Base-by-base conservation (phyloP, 306 rosid genomes). In the Trifolium pratense region DNA sequence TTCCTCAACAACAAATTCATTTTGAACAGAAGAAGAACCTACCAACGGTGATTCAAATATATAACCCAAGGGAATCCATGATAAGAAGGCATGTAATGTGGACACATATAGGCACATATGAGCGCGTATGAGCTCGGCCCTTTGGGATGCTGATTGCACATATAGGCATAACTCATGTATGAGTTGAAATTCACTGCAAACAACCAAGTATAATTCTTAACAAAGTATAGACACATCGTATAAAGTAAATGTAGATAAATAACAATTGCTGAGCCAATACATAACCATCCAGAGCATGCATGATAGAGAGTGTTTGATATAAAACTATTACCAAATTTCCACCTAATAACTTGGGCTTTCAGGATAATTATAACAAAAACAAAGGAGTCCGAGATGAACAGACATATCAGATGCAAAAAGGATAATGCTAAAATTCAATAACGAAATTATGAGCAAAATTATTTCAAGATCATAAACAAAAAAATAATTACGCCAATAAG, bases 11-110 rank as follows among this genome's bases (percentile, higher is more conserved):
- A 66, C 18, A 56, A 5, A 18, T n/a, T 63, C 42, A 64, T 23
- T 55, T 37, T 60, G 31, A 32, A 66, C 76, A 79, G 53, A 79
- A 68, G 86, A 94, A 91, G 48, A 15, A 83, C 93, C 31, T 73
- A 94, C 99, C 92, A 94, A 79, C 3, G 93, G 93, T 69, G 99
- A 94, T 82, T 91, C 99, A 85, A 94, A 94, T 73, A 94, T 90
- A 74, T 90, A 94, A 34, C 99, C 99, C 87, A 91, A 79, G 46
- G 99, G 99, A 87, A 94, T 94, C 99, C 99, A 94, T 31, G 99
- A 85, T 71, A 94, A n/a, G n/a, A n/a, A n/a, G n/a, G n/a, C n/a
- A n/a, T n/a, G n/a, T n/a, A n/a, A n/a, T n/a, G n/a, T n/a, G n/a
- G n/a, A n/a, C n/a, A n/a, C n/a, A n/a, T n/a, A n/a, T n/a, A n/a